Conservation (phyloP, 371 early-diverging fungal genomes). For the Blastocladiella emersonii region DNA sequence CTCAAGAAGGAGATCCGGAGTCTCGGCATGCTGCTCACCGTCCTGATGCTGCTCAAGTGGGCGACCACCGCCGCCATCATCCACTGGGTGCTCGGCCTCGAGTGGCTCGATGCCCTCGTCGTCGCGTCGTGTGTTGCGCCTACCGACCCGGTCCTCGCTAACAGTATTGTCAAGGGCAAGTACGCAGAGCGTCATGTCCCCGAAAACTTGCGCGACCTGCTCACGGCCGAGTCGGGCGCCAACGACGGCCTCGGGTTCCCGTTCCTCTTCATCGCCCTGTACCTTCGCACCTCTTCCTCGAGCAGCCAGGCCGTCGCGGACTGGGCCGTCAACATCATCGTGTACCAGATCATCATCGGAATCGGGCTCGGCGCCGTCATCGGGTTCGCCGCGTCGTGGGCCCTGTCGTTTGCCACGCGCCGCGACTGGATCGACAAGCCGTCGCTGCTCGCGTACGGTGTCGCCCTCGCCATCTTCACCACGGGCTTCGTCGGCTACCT, state of each 20-base stretch:
- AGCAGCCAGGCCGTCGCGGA: background rate
- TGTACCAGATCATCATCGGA: background rate
- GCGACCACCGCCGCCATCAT: conserved; percentile 54
- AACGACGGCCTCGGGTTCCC: conserved; percentile 78
- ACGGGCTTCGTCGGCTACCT: background rate
- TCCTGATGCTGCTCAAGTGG: conserved; percentile 82
- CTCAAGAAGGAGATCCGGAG: conserved; percentile 46
- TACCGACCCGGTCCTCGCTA: conserved; percentile 93
- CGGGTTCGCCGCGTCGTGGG: background rate
- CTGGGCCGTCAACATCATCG: background rate
- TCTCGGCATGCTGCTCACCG: conserved; percentile 62
- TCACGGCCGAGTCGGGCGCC: conserved; percentile 73
- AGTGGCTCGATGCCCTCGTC: conserved; percentile 52
- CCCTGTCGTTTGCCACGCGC: background rate
- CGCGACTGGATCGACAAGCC: background rate
- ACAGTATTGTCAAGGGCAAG: conserved; percentile 80
- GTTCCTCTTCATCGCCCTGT: conserved; percentile 64
- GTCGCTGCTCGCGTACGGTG: background rate
- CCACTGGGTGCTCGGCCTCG: conserved; percentile 43
- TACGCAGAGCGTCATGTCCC: conserved; percentile 88
- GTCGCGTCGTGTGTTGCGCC: conserved; percentile 84
- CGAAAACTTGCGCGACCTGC: conserved; percentile 53
- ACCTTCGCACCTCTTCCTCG: conserved; percentile 16
- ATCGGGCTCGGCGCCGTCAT: background rate
- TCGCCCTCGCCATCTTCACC: background rate